Conservation (phyloP, 768 basidiomycete genomes). For the Auricularia auricula-judae region DNA sequence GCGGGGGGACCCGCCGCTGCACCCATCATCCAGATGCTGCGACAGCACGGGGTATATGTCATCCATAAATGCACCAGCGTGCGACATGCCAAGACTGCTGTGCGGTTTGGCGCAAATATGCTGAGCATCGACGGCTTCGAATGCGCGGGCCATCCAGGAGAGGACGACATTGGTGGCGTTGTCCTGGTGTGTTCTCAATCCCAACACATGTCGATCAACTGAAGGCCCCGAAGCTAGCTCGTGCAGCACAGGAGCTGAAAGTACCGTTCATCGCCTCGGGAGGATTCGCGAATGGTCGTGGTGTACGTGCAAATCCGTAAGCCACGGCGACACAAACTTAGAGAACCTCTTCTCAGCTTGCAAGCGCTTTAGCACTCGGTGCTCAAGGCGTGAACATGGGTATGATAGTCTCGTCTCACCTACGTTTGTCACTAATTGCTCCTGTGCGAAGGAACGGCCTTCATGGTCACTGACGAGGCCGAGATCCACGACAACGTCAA, state of each 20-base stretch:
- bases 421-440: neutral
- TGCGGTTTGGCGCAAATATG: conserved; percentile 69
- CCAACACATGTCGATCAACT: neutral
- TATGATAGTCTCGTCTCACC: neutral
- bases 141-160: conserved; percentile 83
- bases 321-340: conserved; percentile 18
- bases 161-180: conserved; percentile 83
- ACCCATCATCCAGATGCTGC: conserved; percentile 25
- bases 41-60: conserved; percentile 29
- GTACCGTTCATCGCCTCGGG: conserved; percentile 87
- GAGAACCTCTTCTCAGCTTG: neutral
- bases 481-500: conserved; percentile 85
- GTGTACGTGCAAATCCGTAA: conserved; percentile 56
- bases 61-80: conserved; percentile 88
- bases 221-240: conserved; percentile 48
- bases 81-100: conserved; percentile 74
- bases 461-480: conserved; percentile 88
- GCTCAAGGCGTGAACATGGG: conserved; percentile 73
- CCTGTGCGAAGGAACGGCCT: conserved; percentile 49
- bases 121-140: conserved; percentile 88
- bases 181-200: conserved; percentile 46
- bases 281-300: conserved; percentile 79
- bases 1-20: conserved; percentile 37
- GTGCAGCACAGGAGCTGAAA: conserved; percentile 74
- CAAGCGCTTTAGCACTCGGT: neutral